phyloP scores from a whole-genome alignment of 2,329 filamentous ascomycete species.

The Coleophoma crateriformis region DNA sequence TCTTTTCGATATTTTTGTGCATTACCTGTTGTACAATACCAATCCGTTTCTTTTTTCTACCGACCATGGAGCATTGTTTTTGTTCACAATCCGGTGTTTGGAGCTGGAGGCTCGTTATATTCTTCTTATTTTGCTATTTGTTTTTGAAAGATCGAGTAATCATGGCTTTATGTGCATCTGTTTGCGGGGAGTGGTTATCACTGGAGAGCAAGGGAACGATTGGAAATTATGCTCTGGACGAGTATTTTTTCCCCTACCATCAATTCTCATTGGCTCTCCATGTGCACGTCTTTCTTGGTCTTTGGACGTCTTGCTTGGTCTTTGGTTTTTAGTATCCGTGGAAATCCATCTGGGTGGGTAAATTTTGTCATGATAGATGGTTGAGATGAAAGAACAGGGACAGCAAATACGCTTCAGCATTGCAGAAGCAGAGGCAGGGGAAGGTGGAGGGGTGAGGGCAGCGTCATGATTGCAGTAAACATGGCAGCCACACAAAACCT shows the following conservation, averaged over 20 bases:
- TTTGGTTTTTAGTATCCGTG: not conserved
- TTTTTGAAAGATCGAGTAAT: no score
- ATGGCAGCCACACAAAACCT: no score
- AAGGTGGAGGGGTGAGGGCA: no score
- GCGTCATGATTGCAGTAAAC: no score
- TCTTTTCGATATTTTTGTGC: not conserved
- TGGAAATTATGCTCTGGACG: not conserved
- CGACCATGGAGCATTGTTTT: not conserved
- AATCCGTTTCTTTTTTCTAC: not conserved
- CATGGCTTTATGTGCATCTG: not conserved
- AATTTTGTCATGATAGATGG: not conserved
- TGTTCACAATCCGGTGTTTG: not conserved
- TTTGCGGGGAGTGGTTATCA: not conserved
- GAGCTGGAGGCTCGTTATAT: not conserved
- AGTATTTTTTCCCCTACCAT: not conserved
- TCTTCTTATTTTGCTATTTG: no score
- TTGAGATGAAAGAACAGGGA: no score
- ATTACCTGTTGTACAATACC: not conserved
- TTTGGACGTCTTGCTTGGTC: not conserved
- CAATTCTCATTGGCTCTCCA: not conserved
- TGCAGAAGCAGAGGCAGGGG: no score
- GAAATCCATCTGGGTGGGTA: not conserved
- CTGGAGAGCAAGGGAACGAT: no score
- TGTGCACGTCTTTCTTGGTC: not conserved
- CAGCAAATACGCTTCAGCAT: no score